Base-by-base conservation (phyloP, 371 early-diverging fungal genomes). In the Rozella allomycis region DNA sequence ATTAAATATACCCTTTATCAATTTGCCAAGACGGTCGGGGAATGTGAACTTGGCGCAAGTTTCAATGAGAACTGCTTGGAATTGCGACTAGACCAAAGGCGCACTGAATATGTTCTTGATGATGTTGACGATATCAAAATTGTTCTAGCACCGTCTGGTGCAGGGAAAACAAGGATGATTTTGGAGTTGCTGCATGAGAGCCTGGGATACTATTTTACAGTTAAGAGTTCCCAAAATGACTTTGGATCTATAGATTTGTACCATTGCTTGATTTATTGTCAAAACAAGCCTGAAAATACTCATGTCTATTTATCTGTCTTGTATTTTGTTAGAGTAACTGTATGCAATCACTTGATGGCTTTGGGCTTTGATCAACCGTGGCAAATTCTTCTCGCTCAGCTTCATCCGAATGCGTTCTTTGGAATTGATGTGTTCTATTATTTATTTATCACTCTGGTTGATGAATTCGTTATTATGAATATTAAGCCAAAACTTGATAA, bases 381-480 rank as follows among this genome's bases (percentile, higher is more conserved):
- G 13, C 46, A 44, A 44, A 46, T 44, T 20, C 44, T 44, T 0
- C n/a, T 44, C 31, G 44, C 39, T n/a, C 45, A 45, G 25, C 20
- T 46, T 9, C 45, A 45, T 39, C 45, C 45, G 2, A 29, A 30
- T 18, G 30, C 40, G 13, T 45, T 45, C 31, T 45, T 45, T 45
- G 45, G 45, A 8, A 13, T 10, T 22, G 45, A 45, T 37, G 11
- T 46, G 3, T 45, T 45, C 28, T 8, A 30, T 3, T 25, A 41
- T 19, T 26, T 45, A 11, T 41, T 34, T 40, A 29, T 23, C 4
- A 1, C 23, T 20, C 22, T 45, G 4, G 26, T 37, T 12, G 4
- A 38, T 4, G 38, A 37, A 16, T 27, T 16, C 18, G 10, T 38
- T 4, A 17, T 16, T 21, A 30, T 17, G 13, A 13, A 14, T 12